Base-by-base conservation (phyloP, 2,329 filamentous ascomycete species). In the Chaetomiaceae sp. region DNA sequence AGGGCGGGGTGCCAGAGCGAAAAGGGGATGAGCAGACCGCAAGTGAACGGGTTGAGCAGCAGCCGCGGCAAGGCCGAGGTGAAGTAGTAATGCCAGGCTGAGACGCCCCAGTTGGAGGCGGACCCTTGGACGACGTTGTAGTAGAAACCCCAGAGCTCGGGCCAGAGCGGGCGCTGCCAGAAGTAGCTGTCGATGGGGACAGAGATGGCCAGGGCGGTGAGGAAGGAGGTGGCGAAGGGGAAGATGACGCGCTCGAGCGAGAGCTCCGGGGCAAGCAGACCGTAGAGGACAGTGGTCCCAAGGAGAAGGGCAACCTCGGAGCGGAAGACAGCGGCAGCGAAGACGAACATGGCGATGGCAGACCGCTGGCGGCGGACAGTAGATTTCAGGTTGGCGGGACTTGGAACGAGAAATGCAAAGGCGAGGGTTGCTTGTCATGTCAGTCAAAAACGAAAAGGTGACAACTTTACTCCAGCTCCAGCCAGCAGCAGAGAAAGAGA, bases 131-230 rank as follows among this genome's bases (percentile, higher is more conserved):
- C 70, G 49, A 89, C 90, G 67, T 99, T 99, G 76, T 87, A 97
- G 67, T 87, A 83, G 71, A 99, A 97, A 2, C 83, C 90, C 60
- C 80, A 82, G 54, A 95, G 81, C 68, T 99, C 93, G 1, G 93
- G 91, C 93, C 93, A 99, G 25, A 95, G 70, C 1, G 78, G 78
- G 54, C 79, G 81, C 63, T 92, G 89, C 93, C 92, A 99, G 72
- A 97, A 95, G 71, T 90, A 92, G 1, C 88, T 92, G 74, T 99
- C 93, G 30, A 96, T 68, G 2, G 82, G 77, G 13, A 96, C 74
- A 0, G 90, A 90, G 31, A 85, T 70, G 12, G 73, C 57, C 1
- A 97, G 76, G 1, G 87, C 85, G 39, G 85, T 70, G n/a, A 77
- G 33, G 14, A 84, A 79, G 20, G 89, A 85, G 5, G 75, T 67